Base-by-base conservation (phyloP, 495 filamentous ascomycete genomes). In the Penicillium coffeae region DNA sequence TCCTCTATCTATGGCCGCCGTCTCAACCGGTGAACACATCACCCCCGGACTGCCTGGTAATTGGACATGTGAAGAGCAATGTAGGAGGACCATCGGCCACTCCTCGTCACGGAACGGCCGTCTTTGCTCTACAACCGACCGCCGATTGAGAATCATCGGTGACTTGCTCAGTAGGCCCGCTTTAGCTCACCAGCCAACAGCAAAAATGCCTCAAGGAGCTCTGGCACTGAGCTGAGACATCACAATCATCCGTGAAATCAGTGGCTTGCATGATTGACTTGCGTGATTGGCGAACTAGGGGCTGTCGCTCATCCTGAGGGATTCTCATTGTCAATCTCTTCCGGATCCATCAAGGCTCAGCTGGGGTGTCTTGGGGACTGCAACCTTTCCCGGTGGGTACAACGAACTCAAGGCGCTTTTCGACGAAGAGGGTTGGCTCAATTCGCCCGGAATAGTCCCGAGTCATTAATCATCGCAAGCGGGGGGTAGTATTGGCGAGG, bases 181-280 rank as follows among this genome's bases (percentile, higher is more conserved):
- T 44, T 44, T 18, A 21, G 42, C 42, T 44, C 27, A 8, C 42
- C 34, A 45, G 16, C 44, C 6, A 47, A 47, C 44, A 16, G 34
- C 12, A 47, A 47, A 47, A 47, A 47, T 47, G 20, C 44, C 44
- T 47, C 16, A 37, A 47, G 34, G 20, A 36, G 34, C 44, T 47
- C 34, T 36, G 12, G 27, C 33, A 27, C 42, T 45, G 15, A 45
- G 30, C 42, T 35, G 6, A 44, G 43, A 15, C 16, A 45, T 35
- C 33, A 21, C 8, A 47, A 37, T 21, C 20, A 27, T 47, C 44
- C 18, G 22, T 38, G 20, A 47, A 47, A n/a, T n/a, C n/a, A n/a
- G n/a, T 37, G 13, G 44, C 44, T 47, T 47, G 10, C 15, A 47
- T 47, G 2, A 47, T 35, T 33, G 44, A 21, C 44, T 47, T 47